A percentile compares a stretch with the other conserved stretches of the same genome.
Evolutionary conservation across 768 basidiomycete species (phyloP).

Genomic region (Suillus spraguei): DNA sequence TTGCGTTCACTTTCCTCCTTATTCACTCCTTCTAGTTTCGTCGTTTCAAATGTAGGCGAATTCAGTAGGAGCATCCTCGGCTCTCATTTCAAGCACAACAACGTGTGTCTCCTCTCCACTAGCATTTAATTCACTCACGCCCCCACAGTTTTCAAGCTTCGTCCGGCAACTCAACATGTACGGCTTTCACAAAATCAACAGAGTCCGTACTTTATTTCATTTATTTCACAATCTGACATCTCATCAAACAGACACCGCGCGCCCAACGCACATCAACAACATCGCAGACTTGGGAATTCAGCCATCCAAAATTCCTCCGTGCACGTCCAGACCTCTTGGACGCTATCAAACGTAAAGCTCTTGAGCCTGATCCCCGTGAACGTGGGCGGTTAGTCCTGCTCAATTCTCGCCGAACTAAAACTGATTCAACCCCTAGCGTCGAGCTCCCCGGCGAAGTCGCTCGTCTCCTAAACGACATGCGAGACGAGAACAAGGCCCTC

Average conservation of each 20-base stretch:
- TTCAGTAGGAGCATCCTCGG: slow-evolving; percentile 85
- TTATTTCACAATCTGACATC: not conserved
- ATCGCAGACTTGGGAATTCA: slow-evolving; percentile 88
- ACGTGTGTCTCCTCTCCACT: slow-evolving; percentile 48
- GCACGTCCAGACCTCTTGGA: slow-evolving; percentile 81
- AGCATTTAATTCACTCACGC: slow-evolving; percentile 6
- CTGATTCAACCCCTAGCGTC: slow-evolving; percentile 53
- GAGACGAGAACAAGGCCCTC: slow-evolving; percentile 70
- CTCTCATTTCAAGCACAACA: slow-evolving; percentile 90
- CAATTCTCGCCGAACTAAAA: not conserved
- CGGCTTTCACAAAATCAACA: slow-evolving; percentile 92
- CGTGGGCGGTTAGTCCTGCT: slow-evolving; percentile 26
- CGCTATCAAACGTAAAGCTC: slow-evolving; percentile 84
- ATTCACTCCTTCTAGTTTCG: slow-evolving; percentile 49
- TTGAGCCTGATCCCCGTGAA: slow-evolving; percentile 73
- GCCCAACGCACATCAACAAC: slow-evolving; percentile 81
- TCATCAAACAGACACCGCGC: slow-evolving; percentile 63
- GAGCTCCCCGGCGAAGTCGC: slow-evolving; percentile 81
- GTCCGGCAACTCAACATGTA: slow-evolving; percentile 97
- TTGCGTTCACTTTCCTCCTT: not conserved
- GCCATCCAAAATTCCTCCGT: slow-evolving; percentile 83
- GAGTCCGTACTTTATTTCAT: slow-evolving; percentile 46
- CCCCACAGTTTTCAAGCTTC: slow-evolving; percentile 83
- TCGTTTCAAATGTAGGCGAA: slow-evolving; percentile 84
- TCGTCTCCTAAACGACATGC: slow-evolving; percentile 55